Conservation (phyloP, 352 stramenopile species). For the Globisporangium cederbergense region DNA sequence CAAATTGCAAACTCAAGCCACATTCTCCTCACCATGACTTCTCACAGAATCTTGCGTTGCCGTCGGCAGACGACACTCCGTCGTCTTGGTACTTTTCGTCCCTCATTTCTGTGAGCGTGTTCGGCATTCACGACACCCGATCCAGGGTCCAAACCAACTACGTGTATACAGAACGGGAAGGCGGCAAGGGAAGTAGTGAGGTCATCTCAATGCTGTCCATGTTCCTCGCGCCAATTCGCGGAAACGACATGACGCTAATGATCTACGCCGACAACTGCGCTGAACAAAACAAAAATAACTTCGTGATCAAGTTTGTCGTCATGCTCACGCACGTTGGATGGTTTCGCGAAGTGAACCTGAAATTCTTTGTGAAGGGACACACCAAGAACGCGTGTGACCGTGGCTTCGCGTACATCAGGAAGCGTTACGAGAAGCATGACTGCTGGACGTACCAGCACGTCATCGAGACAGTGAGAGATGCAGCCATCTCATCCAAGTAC, state of each 20-base stretch:
- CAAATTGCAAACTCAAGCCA: not conserved
- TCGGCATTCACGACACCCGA: constrained; percentile 18
- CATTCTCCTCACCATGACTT: constrained; percentile 18
- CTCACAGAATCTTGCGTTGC: constrained; percentile 18
- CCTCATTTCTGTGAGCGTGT: constrained; percentile 13
- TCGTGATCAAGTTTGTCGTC: constrained; percentile 14
- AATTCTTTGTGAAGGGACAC: constrained; percentile 19
- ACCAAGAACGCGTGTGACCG: constrained; percentile 19
- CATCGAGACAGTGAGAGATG: not conserved
- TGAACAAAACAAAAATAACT: constrained; percentile 26
- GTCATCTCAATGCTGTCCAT: constrained; percentile 16
- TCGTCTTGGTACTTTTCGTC: constrained; percentile 27
- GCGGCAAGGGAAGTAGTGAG: constrained; percentile 14
- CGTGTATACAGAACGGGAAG: constrained; percentile 16
- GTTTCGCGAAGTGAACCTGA: constrained; percentile 6
- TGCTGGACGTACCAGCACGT: not conserved
- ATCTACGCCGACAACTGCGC: constrained; percentile 21
- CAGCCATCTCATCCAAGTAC: not conserved
- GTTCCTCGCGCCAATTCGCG: not conserved
- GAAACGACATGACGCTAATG: not conserved
- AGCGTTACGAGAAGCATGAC: not conserved
- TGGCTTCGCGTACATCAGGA: not conserved
- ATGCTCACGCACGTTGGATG: constrained; percentile 3
- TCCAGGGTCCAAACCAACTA: constrained; percentile 12
- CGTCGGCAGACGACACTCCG: constrained; percentile 4